A percentile compares a stretch with the other conserved stretches of the same genome.
Conservation (phyloP, 352 stramenopile species). For the Globisporangium acanthophoron region DNA sequence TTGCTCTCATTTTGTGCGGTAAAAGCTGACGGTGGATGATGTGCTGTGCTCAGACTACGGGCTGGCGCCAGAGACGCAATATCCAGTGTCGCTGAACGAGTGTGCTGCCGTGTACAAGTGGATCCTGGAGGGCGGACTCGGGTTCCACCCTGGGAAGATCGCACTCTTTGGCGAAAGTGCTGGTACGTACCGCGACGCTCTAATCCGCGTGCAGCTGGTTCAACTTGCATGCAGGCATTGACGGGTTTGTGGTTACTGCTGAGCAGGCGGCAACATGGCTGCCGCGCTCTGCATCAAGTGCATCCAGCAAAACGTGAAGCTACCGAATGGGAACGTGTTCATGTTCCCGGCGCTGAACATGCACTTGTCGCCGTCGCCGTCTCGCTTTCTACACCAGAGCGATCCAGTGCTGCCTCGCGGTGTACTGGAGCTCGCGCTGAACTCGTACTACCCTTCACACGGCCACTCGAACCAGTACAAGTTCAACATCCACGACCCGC, state of each 20-base stretch:
- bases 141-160: conserved; percentile 64
- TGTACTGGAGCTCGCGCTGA: conserved; percentile 76
- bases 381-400: conserved; percentile 83
- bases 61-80: conserved; percentile 77
- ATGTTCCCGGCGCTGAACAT: conserved; percentile 90
- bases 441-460: conserved; percentile 82
- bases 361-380: conserved; percentile 82
- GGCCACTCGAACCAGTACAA: conserved; percentile 85
- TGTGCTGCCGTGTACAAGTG: conserved; percentile 84
- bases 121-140: conserved; percentile 65
- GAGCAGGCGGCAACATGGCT: conserved; percentile 77
- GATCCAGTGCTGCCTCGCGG: conserved; percentile 79
- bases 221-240: neutral
- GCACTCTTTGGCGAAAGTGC: conserved; percentile 82
- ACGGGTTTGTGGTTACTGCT: neutral
- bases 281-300: conserved; percentile 79
- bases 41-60: conserved; percentile 54
- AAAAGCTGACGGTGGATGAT: conserved; percentile 7
- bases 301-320: conserved; percentile 64
- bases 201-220: neutral
- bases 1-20: neutral
- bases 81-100: conserved; percentile 73
- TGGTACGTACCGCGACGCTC: conserved; percentile 25
- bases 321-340: conserved; percentile 80
- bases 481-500: conserved; percentile 83